Conservation (phyloP, 164 flowering plant genomes). For the Litsea cubeba region DNA sequence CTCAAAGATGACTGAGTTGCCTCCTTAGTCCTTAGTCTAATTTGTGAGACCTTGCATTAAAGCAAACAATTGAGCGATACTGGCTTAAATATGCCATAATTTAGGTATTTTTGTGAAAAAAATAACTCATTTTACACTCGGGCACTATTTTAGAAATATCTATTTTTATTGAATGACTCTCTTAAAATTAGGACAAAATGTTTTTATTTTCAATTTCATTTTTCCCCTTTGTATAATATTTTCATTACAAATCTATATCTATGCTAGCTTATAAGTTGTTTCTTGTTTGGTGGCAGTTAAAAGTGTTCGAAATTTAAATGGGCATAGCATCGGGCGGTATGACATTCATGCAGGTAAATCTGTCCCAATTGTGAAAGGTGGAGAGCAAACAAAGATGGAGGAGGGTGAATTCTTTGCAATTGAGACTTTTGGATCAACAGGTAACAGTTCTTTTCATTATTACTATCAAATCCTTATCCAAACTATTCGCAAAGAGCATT, state of each 20-base stretch:
- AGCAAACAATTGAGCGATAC: too few relatives aligned
- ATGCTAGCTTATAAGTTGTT: neutral
- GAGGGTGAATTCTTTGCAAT: conserved; percentile 99
- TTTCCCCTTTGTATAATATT: neutral
- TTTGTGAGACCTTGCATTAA: too few relatives aligned
- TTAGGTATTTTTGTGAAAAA: too few relatives aligned
- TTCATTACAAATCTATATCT: neutral
- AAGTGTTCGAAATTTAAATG: conserved; percentile 94
- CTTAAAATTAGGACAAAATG: too few relatives aligned
- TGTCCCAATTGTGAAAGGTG: conserved; percentile 97
- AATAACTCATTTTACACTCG: too few relatives aligned
- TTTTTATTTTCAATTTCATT: too few relatives aligned
- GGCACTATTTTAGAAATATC: too few relatives aligned
- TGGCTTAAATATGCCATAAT: too few relatives aligned
- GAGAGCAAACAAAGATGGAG: conserved; percentile 99
- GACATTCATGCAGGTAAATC: conserved; percentile 99
- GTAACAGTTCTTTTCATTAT: conserved; percentile 23
- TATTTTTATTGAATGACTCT: too few relatives aligned
- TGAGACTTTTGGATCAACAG: conserved; percentile 96
- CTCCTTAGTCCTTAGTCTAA: too few relatives aligned
- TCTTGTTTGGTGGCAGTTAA: conserved; percentile 55
- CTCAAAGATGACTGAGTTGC: too few relatives aligned
- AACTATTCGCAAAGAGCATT: neutral
- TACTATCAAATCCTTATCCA: too few relatives aligned
- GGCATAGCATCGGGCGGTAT: conserved; percentile 91